A percentile compares a stretch with the other conserved stretches of the same genome.
Evolutionary conservation across 768 basidiomycete genomes (phyloP).

Genomic region (Neoboletus subvelutipes): DNA sequence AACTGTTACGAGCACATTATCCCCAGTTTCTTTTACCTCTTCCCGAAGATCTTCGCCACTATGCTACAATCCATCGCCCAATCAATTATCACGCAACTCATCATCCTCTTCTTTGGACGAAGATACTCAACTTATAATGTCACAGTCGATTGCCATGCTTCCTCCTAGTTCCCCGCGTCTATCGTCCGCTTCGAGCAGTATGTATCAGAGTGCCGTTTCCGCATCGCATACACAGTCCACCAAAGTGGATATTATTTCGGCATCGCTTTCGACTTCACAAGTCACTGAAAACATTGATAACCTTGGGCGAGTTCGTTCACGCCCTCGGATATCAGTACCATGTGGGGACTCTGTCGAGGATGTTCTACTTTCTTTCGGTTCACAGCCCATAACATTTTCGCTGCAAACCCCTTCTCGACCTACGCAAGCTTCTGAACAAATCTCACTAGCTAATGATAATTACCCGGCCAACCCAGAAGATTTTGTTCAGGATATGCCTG

Average conservation of each 20-base stretch:
- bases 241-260: background rate
- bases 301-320: conserved; percentile 1
- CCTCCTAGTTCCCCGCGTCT: conserved; percentile 49
- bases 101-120: conserved; percentile 67
- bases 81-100: conserved; percentile 43
- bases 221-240: conserved; percentile 6
- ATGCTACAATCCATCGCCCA: background rate
- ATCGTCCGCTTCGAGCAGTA: conserved; percentile 56
- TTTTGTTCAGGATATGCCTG: conserved; percentile 1
- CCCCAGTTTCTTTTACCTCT: conserved; percentile 27
- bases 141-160: conserved; percentile 67
- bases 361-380: conserved; percentile 58
- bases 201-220: conserved; percentile 78
- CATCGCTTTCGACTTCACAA: background rate
- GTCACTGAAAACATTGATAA: background rate
- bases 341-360: conserved; percentile 36
- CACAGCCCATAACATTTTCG: conserved; percentile 57
- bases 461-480: conserved; percentile 7
- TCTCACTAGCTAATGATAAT: conserved; percentile 1
- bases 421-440: conserved; percentile 12
- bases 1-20: conserved; percentile 22
- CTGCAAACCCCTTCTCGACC: conserved; percentile 47
- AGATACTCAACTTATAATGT: conserved; percentile 64
- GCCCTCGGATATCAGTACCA: conserved; percentile 8
- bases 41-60: conserved; percentile 12